Evolutionary conservation across 169 alveolate species (phyloP).

Genomic region (Plasmodium reichenowi): DNA sequence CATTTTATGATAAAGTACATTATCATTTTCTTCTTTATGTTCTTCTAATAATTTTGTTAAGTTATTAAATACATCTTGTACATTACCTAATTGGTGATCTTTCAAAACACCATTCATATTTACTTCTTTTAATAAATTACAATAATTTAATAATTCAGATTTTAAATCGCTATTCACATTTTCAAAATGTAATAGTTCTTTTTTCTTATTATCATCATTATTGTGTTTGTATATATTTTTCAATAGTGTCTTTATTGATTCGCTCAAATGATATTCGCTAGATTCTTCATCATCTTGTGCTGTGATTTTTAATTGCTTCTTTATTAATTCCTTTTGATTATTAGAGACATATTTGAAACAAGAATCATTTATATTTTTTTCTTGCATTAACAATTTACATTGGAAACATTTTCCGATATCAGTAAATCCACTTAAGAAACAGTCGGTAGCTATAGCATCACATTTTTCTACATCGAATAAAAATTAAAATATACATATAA

Average conservation of each 20-base stretch:
- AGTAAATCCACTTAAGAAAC: conserved; percentile 45
- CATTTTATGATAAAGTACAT: conserved; percentile 4
- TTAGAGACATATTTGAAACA: conserved; percentile 4
- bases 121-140: conserved; percentile 41
- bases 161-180: conserved; percentile 11
- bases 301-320: not conserved
- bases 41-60: not conserved
- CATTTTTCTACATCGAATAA: conserved; percentile 11
- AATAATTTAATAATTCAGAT: conserved; percentile 13
- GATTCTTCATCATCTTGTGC: conserved; percentile 27
- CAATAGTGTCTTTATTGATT: not conserved
- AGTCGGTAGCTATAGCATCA: not conserved
- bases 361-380: not conserved
- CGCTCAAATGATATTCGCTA: not conserved
- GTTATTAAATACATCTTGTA: conserved; percentile 22
- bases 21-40: conserved; percentile 1
- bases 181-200: not conserved
- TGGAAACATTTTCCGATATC: conserved; percentile 28
- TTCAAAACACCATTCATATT: not conserved
- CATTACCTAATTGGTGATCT: conserved; percentile 31
- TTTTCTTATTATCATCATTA: no score
- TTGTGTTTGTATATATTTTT: not conserved
- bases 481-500: not conserved
- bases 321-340: not conserved
- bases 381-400: conserved; percentile 18